Conservation (phyloP, 148 eudicot species). For the Cornus kousa region DNA sequence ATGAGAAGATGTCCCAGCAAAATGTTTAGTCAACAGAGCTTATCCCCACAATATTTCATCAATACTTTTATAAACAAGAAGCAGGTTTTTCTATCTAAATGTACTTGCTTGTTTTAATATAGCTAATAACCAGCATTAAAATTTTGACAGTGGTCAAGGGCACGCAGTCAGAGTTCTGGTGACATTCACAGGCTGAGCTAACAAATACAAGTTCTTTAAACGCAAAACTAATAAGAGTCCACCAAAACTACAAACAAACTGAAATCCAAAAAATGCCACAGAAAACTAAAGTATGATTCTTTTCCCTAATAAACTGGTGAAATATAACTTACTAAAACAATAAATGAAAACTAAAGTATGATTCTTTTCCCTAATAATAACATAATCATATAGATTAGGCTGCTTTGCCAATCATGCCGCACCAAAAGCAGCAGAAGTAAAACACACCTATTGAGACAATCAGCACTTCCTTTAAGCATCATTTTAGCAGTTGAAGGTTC, state of each 20-base stretch:
- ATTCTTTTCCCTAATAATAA: background rate
- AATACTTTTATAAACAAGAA: background rate
- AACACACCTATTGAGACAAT: constrained; percentile 83
- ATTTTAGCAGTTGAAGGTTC: constrained; percentile 97
- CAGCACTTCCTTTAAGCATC: constrained; percentile 97
- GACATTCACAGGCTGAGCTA: background rate
- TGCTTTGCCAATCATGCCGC: background rate
- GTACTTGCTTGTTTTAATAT: background rate
- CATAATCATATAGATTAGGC: background rate
- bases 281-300: background rate
- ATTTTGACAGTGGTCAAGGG: background rate
- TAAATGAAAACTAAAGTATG: background rate
- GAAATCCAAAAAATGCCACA: background rate
- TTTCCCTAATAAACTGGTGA: background rate
- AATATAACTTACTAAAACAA: background rate
- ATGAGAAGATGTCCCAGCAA: background rate
- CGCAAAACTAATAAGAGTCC: background rate
- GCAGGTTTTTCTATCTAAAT: background rate
- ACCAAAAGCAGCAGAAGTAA: background rate
- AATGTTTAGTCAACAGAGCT: no score
- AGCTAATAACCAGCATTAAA: background rate
- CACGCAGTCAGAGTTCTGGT: background rate
- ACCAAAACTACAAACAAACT: background rate
- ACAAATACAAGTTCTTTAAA: background rate
- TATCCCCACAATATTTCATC: no score